Evolutionary conservation across 2,329 filamentous ascomycete genomes (phyloP).

Genomic region (Botrytis galanthina): DNA sequence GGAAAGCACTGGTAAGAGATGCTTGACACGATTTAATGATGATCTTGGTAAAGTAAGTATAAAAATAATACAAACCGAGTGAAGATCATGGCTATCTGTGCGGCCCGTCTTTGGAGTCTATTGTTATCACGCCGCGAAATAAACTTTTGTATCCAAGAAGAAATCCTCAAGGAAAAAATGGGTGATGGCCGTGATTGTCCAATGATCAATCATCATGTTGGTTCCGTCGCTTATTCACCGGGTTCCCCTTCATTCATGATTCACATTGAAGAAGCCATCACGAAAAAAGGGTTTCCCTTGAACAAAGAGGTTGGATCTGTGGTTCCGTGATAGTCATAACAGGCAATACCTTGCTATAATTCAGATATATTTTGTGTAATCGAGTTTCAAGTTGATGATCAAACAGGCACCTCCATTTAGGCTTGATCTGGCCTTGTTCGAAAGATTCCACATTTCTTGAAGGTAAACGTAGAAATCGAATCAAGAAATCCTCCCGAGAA

Average conservation of each 20-base stretch:
- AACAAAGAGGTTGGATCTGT: neutral
- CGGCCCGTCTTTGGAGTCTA: constrained; percentile 1
- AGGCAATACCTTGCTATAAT: constrained; percentile 2
- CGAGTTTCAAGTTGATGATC: constrained; percentile 33
- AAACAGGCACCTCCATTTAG: constrained; percentile 31
- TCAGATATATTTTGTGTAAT: constrained; percentile 6
- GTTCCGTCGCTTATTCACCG: neutral
- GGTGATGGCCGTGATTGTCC: neutral
- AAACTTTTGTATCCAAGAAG: neutral
- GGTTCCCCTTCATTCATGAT: neutral
- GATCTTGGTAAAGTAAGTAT: neutral
- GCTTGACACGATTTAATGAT: neutral
- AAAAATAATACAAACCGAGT: neutral
- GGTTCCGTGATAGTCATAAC: neutral
- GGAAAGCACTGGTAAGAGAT: constrained; percentile 16
- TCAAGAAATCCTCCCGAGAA: neutral
- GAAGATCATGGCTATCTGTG: constrained; percentile 1
- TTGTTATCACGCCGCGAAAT: constrained; percentile 6
- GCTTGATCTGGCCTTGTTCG: constrained; percentile 13
- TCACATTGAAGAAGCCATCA: neutral
- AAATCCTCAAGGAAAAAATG: neutral
- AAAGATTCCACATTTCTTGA: neutral
- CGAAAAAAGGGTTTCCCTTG: neutral
- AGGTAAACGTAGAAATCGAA: constrained; percentile 6
- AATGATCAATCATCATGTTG: neutral